Conservation (phyloP, 805 yeast species). For the Starmerella floris region DNA sequence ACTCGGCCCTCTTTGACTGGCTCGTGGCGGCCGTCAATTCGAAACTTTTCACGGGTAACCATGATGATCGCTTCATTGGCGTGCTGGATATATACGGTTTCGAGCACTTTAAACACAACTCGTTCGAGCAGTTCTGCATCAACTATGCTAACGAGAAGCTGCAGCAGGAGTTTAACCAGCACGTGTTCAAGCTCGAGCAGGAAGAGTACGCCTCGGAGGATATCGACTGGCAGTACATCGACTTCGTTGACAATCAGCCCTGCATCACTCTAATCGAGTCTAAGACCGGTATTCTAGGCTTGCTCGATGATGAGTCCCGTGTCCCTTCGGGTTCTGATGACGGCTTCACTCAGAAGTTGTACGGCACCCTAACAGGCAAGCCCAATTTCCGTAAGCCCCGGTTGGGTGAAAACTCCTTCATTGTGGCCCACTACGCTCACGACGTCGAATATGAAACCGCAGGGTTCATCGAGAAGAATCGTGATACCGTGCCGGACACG, state of each 20-base stretch:
- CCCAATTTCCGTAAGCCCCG: constrained; percentile 86
- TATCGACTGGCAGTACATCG: constrained; percentile 93
- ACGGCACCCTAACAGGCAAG: constrained; percentile 66
- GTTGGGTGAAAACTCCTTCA: constrained; percentile 80
- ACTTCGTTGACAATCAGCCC: constrained; percentile 92
- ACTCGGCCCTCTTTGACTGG: constrained; percentile 92
- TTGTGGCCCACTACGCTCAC: constrained; percentile 86
- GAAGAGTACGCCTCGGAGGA: constrained; percentile 86
- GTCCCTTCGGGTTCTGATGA: constrained; percentile 88
- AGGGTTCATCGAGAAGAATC: constrained; percentile 90
- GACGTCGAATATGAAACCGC: constrained; percentile 86
- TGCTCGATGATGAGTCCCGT: constrained; percentile 89
- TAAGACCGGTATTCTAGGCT: constrained; percentile 71
- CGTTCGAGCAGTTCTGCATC: constrained; percentile 95
- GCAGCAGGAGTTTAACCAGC: constrained; percentile 95
- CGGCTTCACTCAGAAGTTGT: constrained; percentile 82
- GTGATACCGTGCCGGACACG: constrained; percentile 96
- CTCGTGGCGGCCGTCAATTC: constrained; percentile 69
- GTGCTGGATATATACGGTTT: constrained; percentile 95
- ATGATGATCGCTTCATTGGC: constrained; percentile 80
- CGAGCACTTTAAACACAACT: constrained; percentile 87
- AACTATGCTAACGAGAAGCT: constrained; percentile 93
- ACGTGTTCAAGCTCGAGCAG: constrained; percentile 92
- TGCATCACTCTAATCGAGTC: constrained; percentile 86
- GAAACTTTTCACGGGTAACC: constrained; percentile 39